A percentile compares a stretch with the other conserved stretches of the same genome.
Conservation (phyloP, 2,329 filamentous ascomycete genomes). For the Lecanicillium sp. region DNA sequence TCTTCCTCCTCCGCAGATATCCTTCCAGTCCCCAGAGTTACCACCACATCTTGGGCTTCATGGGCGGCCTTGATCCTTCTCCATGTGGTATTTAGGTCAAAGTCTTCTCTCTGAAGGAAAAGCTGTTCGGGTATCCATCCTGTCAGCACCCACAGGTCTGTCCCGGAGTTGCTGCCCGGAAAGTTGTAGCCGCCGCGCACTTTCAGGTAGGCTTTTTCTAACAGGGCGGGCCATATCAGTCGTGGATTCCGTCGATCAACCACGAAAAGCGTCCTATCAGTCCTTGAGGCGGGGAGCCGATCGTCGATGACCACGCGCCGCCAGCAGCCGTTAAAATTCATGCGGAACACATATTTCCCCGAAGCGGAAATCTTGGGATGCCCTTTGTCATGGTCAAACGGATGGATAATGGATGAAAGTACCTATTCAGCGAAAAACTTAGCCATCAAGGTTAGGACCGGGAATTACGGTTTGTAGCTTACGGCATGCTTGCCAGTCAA, state of each 20-base stretch:
- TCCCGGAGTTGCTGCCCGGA: conserved; percentile 93
- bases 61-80: conserved; percentile 68
- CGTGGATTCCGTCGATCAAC: conserved; percentile 75
- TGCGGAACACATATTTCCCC: conserved; percentile 85
- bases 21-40: conserved; percentile 85
- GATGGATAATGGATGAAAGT: conserved; percentile 67
- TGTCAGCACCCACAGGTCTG: conserved; percentile 85
- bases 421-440: too few relatives aligned
- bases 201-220: conserved; percentile 96
- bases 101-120: conserved; percentile 77
- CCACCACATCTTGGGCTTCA: conserved; percentile 69
- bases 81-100: conserved; percentile 74
- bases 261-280: conserved; percentile 73
- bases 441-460: too few relatives aligned
- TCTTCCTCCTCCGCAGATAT: conserved; percentile 72
- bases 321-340: conserved; percentile 94
- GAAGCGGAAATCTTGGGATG: conserved; percentile 63
- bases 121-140: conserved; percentile 97
- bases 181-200: conserved; percentile 95
- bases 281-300: conserved; percentile 71
- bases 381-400: conserved; percentile 55
- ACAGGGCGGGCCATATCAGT: conserved; percentile 84
- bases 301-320: conserved; percentile 87
- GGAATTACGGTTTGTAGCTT: conserved; percentile 21
- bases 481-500: conserved; percentile 65